Evolutionary conservation across 2,329 filamentous ascomycete species (phyloP).

Genomic region (Talaromyces sp.): DNA sequence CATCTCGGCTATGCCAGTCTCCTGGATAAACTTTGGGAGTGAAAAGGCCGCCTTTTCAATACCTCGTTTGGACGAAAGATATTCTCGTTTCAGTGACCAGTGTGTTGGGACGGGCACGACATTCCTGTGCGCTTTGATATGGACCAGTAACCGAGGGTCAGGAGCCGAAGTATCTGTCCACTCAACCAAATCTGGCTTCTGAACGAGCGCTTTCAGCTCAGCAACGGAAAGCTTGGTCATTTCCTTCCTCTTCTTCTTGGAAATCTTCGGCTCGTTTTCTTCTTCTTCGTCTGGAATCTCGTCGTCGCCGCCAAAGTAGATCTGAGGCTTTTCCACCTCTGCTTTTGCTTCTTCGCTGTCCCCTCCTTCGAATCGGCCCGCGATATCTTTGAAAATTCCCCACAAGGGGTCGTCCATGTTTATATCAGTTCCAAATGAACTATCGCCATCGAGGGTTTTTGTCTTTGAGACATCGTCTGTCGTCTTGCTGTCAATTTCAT

Average conservation of each 20-base stretch:
- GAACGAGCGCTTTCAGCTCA: slow-evolving; percentile 87
- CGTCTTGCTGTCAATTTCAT: background rate
- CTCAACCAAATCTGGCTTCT: slow-evolving; percentile 89
- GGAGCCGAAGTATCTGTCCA: slow-evolving; percentile 94
- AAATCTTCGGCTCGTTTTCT: slow-evolving; percentile 63
- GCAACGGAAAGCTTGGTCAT: slow-evolving; percentile 90
- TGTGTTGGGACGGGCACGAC: slow-evolving; percentile 90
- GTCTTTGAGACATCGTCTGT: background rate
- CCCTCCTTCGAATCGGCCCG: slow-evolving; percentile 69
- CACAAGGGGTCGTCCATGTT: slow-evolving; percentile 66
- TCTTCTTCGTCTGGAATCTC: slow-evolving; percentile 75
- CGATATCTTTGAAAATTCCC: slow-evolving; percentile 76
- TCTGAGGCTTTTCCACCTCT: slow-evolving; percentile 73
- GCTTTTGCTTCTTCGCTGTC: slow-evolving; percentile 59
- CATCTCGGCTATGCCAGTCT: slow-evolving; percentile 98
- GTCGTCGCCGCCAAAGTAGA: slow-evolving; percentile 78
- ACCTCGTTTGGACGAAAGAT: slow-evolving; percentile 92
- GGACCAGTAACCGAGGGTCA: slow-evolving; percentile 82
- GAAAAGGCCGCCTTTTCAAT: slow-evolving; percentile 93
- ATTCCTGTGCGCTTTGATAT: slow-evolving; percentile 93
- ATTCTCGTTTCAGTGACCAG: slow-evolving; percentile 95
- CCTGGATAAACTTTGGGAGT: slow-evolving; percentile 92
- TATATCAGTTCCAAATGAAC: background rate
- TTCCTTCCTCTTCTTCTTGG: slow-evolving; percentile 92
- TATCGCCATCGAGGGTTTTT: background rate